phyloP scores from a whole-genome alignment of 176 grass and related monocot species.

The Oryza nivara region DNA sequence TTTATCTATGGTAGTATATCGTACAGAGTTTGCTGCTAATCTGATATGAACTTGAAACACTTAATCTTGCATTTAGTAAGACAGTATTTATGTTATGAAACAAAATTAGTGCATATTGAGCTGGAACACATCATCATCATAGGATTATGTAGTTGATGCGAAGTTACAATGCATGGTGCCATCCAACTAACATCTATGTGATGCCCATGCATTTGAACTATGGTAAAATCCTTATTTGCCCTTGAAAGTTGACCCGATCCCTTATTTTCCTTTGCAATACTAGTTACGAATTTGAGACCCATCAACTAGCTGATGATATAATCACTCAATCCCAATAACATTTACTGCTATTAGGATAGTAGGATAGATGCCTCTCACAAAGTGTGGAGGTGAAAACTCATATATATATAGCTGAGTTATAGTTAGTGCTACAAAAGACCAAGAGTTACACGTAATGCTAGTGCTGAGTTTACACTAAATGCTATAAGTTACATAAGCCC shows the following conservation, averaged over 20 bases:
- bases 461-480: no score
- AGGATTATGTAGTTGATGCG: background rate
- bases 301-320: background rate
- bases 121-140: background rate
- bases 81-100: background rate
- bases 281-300: background rate
- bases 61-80: background rate
- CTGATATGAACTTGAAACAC: background rate
- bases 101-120: background rate
- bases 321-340: slow-evolving; percentile 4
- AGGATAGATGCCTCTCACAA: no score
- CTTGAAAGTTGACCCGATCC: no score
- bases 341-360: background rate
- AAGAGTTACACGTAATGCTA: no score
- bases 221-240: no score
- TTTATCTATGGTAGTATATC: background rate
- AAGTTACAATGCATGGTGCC: background rate
- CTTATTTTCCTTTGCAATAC: no score
- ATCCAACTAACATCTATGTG: background rate
- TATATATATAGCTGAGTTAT: no score
- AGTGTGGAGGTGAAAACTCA: no score
- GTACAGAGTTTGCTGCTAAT: background rate
- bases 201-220: slow-evolving; percentile 1
- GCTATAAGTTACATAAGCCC: no score
- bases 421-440: no score